phyloP scores from a whole-genome alignment of 352 stramenopile genomes.

The Phytophthora crassamura region DNA sequence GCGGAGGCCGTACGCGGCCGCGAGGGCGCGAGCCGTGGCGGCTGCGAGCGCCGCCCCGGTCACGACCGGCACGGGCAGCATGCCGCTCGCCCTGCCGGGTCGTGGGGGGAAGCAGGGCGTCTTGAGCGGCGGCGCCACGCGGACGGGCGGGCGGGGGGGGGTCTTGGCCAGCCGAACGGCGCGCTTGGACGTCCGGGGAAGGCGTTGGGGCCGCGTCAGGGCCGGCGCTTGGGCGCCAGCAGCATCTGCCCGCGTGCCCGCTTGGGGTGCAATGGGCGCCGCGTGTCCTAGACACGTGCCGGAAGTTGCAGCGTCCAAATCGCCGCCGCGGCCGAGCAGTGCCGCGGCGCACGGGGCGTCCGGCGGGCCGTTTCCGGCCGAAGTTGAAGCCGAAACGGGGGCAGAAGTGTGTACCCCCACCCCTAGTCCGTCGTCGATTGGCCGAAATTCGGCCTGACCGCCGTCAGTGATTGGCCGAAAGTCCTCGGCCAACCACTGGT shows the following conservation, averaged over 20 bases:
- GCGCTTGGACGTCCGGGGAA: background rate
- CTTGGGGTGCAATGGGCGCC: conserved; percentile 2
- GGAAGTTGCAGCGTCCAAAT: background rate
- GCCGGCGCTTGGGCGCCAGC: no score
- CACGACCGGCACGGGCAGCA: background rate
- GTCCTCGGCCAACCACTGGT: no score
- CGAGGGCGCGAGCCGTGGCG: no score
- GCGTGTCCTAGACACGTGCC: background rate
- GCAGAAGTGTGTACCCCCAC: no score
- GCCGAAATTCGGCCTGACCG: no score
- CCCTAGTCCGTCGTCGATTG: no score
- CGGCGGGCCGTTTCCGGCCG: background rate
- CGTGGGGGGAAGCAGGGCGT: background rate
- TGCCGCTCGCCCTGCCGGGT: conserved; percentile 10
- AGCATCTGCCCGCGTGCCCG: background rate
- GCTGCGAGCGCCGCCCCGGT: background rate
- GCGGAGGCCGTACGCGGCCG: no score
- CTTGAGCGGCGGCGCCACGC: background rate
- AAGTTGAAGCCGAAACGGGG: no score
- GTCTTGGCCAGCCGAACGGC: no score
- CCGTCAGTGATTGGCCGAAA: no score
- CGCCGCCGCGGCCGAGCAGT: background rate
- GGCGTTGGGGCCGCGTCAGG: no score
- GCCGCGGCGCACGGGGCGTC: conserved; percentile 2
- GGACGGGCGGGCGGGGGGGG: background rate